Percentiles rank a stretch among this genome's conserved stretches.
Conservation (phyloP, 352 stramenopile genomes). For the Globisporangium viniferum region DNA sequence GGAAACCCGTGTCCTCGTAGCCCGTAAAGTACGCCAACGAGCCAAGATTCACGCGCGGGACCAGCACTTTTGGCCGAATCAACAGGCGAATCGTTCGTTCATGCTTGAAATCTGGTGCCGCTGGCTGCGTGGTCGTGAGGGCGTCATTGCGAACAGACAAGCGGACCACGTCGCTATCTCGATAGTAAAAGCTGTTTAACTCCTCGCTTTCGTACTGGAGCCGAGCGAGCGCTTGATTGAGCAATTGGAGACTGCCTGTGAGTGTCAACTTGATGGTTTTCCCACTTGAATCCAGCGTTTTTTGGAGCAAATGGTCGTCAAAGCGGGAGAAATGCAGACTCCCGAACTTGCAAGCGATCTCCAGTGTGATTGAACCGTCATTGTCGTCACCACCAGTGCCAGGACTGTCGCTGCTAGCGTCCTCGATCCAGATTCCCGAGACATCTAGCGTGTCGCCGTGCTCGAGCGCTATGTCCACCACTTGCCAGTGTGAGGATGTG, state of each 20-base stretch:
- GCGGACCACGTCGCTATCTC: conserved; percentile 18
- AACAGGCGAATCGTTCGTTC: conserved; percentile 22
- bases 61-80: conserved; percentile 20
- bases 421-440: conserved; percentile 13
- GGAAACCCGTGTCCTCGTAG: conserved; percentile 42
- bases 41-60: conserved; percentile 28
- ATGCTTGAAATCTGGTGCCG: conserved; percentile 10
- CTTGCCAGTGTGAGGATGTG: conserved; percentile 20
- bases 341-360: conserved; percentile 13
- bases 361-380: conserved; percentile 10
- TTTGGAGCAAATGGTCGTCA: conserved; percentile 4
- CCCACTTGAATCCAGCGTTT: not conserved
- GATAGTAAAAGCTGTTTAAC: conserved; percentile 5
- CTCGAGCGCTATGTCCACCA: conserved; percentile 8
- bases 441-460: conserved; percentile 10
- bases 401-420: conserved; percentile 10
- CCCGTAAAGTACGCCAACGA: conserved; percentile 23
- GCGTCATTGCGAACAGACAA: conserved; percentile 19
- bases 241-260: not conserved
- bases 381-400: not conserved
- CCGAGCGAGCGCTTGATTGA: conserved; percentile 22
- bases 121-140: not conserved
- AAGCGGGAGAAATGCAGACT: conserved; percentile 9
- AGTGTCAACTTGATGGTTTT: not conserved
- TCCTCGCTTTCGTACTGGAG: conserved; percentile 19